phyloP scores from a whole-genome alignment of 2,329 filamentous ascomycete species.

The Phialophora chinensis region DNA sequence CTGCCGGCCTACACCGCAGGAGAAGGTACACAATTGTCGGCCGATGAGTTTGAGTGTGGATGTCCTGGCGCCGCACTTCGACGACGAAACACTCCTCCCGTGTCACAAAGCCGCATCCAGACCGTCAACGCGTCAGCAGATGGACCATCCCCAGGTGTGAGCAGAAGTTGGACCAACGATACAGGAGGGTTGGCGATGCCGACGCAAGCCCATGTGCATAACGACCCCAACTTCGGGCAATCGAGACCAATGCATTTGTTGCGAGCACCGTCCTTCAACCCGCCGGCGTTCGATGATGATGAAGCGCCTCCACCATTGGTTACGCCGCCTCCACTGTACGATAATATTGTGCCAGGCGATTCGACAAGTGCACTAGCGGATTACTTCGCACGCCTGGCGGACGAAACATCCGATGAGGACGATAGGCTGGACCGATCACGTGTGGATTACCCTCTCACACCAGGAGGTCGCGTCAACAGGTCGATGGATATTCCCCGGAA shows the following conservation, averaged over 20 bases:
- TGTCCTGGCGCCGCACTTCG: slow-evolving; percentile 68
- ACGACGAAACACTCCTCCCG: slow-evolving; percentile 42
- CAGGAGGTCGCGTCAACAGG: slow-evolving; percentile 65
- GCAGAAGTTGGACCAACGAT: slow-evolving; percentile 49
- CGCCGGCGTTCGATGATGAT: slow-evolving; percentile 84
- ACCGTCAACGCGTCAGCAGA: slow-evolving; percentile 41
- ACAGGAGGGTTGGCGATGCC: slow-evolving; percentile 52
- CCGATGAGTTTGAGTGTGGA: slow-evolving; percentile 66
- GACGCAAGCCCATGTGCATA: slow-evolving; percentile 57
- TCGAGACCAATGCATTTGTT: slow-evolving; percentile 82
- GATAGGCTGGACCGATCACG: slow-evolving; percentile 51
- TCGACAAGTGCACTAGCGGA: slow-evolving; percentile 75
- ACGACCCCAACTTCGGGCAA: slow-evolving; percentile 54
- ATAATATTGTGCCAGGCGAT: slow-evolving; percentile 71
- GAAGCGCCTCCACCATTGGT: slow-evolving; percentile 73
- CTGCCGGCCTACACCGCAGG: slow-evolving; percentile 78
- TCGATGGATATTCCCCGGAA: slow-evolving; percentile 68
- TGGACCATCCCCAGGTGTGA: slow-evolving; percentile 30
- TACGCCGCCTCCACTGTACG: slow-evolving; percentile 86
- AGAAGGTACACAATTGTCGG: slow-evolving; percentile 57
- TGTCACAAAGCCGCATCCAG: slow-evolving; percentile 28
- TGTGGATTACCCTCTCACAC: slow-evolving; percentile 66
- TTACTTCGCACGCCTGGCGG: slow-evolving; percentile 81
- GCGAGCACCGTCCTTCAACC: slow-evolving; percentile 83
- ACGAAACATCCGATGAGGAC: slow-evolving; percentile 69